Conservation (phyloP, 257 asterid genomes). For the Hygrophila difformis region DNA sequence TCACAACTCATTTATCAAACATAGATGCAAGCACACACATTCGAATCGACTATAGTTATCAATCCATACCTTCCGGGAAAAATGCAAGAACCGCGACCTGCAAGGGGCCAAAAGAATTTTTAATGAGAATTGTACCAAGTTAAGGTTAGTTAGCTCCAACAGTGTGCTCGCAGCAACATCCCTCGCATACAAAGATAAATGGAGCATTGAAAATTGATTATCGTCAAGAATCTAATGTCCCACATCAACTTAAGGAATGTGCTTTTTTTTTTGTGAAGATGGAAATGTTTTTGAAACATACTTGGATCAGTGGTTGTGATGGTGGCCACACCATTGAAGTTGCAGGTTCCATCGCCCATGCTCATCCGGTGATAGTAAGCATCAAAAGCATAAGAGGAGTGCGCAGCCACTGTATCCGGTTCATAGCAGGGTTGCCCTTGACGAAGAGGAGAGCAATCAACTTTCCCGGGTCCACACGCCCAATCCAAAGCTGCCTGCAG, state of each 20-base stretch:
- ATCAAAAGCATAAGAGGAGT: slow-evolving; percentile 90
- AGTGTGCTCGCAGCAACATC: too few species aligned
- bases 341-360: slow-evolving; percentile 72
- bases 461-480: slow-evolving; percentile 95
- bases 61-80: slow-evolving; percentile 79
- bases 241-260: too few species aligned
- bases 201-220: too few species aligned
- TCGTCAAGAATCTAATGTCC: too few species aligned
- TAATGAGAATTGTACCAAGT: background rate
- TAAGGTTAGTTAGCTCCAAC: too few species aligned
- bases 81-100: slow-evolving; percentile 78
- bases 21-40: too few species aligned
- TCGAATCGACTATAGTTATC: too few species aligned
- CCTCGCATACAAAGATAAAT: too few species aligned
- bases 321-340: slow-evolving; percentile 88
- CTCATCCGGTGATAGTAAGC: slow-evolving; percentile 72
- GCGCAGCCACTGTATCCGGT: slow-evolving; percentile 65
- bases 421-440: slow-evolving; percentile 73
- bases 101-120: slow-evolving; percentile 9
- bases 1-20: background rate
- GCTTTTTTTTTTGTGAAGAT: too few species aligned
- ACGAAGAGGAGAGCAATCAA: slow-evolving; percentile 61
- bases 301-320: slow-evolving; percentile 79
- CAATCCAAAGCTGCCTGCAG: slow-evolving; percentile 87
- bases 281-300: slow-evolving; percentile 21